Conservation (phyloP, 306 rosid species). For the Macrotyloma uniflorum region DNA sequence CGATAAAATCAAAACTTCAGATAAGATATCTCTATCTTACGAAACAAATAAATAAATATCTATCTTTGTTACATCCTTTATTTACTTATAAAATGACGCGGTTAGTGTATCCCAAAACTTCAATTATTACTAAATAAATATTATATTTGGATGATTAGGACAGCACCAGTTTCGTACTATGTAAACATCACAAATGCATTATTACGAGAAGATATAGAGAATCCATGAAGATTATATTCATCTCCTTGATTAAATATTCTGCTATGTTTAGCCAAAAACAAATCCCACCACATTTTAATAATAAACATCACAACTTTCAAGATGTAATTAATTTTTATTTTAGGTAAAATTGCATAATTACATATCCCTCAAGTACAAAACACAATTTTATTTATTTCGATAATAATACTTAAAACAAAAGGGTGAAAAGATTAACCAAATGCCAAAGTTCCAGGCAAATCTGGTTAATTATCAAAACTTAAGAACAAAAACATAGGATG, state of each 20-base stretch:
- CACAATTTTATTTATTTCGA: background rate
- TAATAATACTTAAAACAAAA: background rate
- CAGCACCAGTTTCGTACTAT: too few relatives aligned
- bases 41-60: too few relatives aligned
- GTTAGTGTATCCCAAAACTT: background rate
- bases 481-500: background rate
- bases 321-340: background rate
- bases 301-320: background rate
- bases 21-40: background rate
- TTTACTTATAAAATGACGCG: background rate
- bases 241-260: background rate
- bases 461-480: slow-evolving; percentile 8
- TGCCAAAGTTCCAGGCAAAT: background rate
- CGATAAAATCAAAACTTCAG: background rate
- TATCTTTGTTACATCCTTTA: background rate
- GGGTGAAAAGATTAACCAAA: background rate
- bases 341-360: background rate
- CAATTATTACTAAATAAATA: slow-evolving; percentile 27
- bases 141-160: slow-evolving; percentile 7
- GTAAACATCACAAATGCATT: background rate
- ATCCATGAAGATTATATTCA: background rate
- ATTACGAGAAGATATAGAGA: background rate
- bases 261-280: background rate
- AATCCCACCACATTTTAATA: background rate
- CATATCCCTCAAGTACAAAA: background rate